Evolutionary conservation across 192 early-diverging fungal genomes (phyloP).

Genomic region (Tieghemiomyces parasiticus): DNA sequence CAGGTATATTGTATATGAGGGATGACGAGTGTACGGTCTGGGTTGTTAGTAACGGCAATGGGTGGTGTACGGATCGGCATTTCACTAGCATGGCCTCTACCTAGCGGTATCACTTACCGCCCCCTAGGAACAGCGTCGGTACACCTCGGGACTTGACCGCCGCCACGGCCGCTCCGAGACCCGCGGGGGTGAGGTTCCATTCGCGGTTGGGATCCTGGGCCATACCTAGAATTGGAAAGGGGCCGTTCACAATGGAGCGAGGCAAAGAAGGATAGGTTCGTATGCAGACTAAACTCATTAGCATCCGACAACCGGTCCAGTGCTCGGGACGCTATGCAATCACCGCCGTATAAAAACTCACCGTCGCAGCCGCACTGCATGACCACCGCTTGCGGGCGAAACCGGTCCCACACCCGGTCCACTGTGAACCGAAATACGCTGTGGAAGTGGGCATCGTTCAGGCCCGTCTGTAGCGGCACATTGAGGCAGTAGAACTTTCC

Average conservation of each 20-base stretch:
- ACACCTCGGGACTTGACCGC: constrained; percentile 11
- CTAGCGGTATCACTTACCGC: constrained; percentile 11
- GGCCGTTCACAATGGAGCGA: too few species aligned
- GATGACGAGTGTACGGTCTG: too few species aligned
- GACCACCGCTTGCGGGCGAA: constrained; percentile 71
- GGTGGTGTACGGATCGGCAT: too few species aligned
- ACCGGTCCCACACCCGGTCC: constrained; percentile 48
- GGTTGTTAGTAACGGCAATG: too few species aligned
- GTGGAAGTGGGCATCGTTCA: constrained; percentile 72
- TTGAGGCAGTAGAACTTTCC: constrained; percentile 83
- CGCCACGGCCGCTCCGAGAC: constrained; percentile 15
- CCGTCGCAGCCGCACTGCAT: constrained; percentile 73
- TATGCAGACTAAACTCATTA: too few species aligned
- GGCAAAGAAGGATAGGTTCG: too few species aligned
- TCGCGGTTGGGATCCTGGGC: constrained; percentile 25
- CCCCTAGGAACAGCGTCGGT: constrained; percentile 22
- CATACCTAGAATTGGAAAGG: too few species aligned
- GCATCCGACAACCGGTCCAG: too few species aligned
- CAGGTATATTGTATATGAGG: too few species aligned
- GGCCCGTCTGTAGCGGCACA: constrained; percentile 73
- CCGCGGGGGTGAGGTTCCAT: constrained; percentile 22
- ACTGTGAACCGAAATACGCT: constrained; percentile 64
- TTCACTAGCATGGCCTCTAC: not conserved
- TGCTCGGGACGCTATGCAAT: too few species aligned
- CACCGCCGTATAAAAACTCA: not conserved